Evolutionary conservation across 225 moss, liverwort and hornwort species (phyloP).

Genomic region (Lunularia cruciata): DNA sequence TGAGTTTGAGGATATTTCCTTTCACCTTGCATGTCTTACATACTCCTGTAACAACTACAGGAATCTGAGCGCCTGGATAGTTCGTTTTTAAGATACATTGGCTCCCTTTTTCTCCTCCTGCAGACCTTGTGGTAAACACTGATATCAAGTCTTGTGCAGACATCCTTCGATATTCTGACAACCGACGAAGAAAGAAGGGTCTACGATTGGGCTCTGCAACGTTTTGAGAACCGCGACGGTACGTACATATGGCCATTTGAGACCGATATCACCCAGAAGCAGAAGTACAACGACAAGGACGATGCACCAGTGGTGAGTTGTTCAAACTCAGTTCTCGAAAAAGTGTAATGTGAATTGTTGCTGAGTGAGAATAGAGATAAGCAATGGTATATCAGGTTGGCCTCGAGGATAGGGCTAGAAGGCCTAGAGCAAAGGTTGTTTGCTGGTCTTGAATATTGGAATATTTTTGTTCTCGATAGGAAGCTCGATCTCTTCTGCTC

Average conservation of each 20-base stretch:
- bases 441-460: too few relatives aligned
- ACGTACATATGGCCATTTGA: slow-evolving; percentile 47
- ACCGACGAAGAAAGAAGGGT: slow-evolving; percentile 43
- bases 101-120: neutral
- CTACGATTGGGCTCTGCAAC: slow-evolving; percentile 43
- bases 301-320: slow-evolving; percentile 13
- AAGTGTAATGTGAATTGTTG: too few relatives aligned
- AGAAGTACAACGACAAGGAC: slow-evolving; percentile 11
- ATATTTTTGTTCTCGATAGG: too few relatives aligned
- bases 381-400: too few relatives aligned
- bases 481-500: too few relatives aligned
- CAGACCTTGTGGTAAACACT: neutral
- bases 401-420: too few relatives aligned
- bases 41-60: too few relatives aligned
- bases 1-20: neutral
- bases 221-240: slow-evolving; percentile 26
- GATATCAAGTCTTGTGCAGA: slow-evolving; percentile 17
- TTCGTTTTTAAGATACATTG: neutral
- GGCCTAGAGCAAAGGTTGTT: too few relatives aligned
- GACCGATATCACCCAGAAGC: slow-evolving; percentile 25
- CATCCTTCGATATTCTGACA: slow-evolving; percentile 33
- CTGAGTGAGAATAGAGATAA: too few relatives aligned
- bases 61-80: too few relatives aligned
- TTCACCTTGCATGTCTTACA: neutral
- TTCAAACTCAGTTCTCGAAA: too few relatives aligned